Evolutionary conservation across 1,284 basidiomycete genomes (phyloP).

Genomic region (Vanrija sp.): DNA sequence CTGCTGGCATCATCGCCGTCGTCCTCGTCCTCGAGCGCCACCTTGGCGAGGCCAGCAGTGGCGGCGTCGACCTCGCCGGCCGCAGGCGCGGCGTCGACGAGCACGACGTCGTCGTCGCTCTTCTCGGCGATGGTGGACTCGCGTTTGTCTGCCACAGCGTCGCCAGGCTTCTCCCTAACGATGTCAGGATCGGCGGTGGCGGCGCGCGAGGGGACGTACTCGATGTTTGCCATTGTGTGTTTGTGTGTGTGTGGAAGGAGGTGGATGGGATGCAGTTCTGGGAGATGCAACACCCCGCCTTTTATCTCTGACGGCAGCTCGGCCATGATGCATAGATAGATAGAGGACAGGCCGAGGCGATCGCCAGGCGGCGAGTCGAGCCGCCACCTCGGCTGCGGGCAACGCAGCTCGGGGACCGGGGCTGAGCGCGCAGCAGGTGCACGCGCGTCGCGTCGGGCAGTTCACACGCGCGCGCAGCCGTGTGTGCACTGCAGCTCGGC

Average conservation of each 20-base stretch:
- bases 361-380: too few relatives aligned
- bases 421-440: too few relatives aligned
- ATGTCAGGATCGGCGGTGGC: slow-evolving; percentile 5
- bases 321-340: too few relatives aligned
- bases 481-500: too few relatives aligned
- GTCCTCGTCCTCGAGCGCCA: neutral
- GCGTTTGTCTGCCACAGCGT: neutral
- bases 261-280: neutral
- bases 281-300: neutral
- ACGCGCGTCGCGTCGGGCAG: too few relatives aligned
- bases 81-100: neutral
- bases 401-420: too few relatives aligned
- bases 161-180: slow-evolving; percentile 15
- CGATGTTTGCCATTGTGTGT: neutral
- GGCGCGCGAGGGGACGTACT: slow-evolving; percentile 2
- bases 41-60: neutral
- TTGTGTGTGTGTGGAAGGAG: neutral
- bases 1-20: neutral
- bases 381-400: too few relatives aligned
- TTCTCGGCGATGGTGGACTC: neutral
- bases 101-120: neutral
- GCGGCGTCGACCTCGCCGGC: neutral
- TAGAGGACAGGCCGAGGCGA: too few relatives aligned
- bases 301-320: slow-evolving; percentile 1
- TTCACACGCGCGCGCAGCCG: too few relatives aligned